Evolutionary conservation across 2,329 filamentous ascomycete species (phyloP).

Genomic region (Chaetomiaceae sp.): DNA sequence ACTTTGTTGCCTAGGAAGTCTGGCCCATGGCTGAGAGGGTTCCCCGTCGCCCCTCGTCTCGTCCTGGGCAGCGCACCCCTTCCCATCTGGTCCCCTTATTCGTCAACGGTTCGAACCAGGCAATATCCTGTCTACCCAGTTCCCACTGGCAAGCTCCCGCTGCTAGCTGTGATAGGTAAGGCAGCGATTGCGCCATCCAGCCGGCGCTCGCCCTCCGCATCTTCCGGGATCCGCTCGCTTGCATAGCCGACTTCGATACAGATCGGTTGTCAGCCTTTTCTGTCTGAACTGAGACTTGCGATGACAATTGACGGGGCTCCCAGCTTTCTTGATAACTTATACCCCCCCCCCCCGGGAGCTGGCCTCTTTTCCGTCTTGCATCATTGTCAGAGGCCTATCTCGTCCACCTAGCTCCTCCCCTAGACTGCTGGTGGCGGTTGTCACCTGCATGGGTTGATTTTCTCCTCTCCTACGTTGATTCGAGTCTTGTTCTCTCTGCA

Average conservation of each 20-base stretch:
- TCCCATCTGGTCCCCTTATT: no score
- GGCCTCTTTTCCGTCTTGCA: not conserved
- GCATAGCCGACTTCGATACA: not conserved
- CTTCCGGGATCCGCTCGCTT: constrained; percentile 18
- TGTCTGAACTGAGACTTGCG: not conserved
- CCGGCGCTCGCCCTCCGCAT: constrained; percentile 19
- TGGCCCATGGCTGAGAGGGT: no score
- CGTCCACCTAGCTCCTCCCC: not conserved
- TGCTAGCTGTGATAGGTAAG: constrained; percentile 25
- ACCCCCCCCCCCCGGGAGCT: no score
- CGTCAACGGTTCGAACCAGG: no score
- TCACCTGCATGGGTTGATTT: no score
- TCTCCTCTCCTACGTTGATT: no score
- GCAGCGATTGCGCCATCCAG: constrained; percentile 25
- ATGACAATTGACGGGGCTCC: not conserved
- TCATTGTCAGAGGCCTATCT: no score
- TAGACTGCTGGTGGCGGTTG: not conserved
- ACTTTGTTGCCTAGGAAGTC: not conserved
- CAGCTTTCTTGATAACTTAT: not conserved
- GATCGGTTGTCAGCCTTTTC: not conserved
- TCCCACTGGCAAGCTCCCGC: constrained; percentile 10
- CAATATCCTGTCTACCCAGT: constrained; percentile 4
- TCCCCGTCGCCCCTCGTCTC: not conserved
- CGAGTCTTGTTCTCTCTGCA: no score
- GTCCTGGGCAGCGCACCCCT: not conserved